phyloP scores from a whole-genome alignment of 371 early-diverging fungal genomes.

The Chytridium lagenaria region DNA sequence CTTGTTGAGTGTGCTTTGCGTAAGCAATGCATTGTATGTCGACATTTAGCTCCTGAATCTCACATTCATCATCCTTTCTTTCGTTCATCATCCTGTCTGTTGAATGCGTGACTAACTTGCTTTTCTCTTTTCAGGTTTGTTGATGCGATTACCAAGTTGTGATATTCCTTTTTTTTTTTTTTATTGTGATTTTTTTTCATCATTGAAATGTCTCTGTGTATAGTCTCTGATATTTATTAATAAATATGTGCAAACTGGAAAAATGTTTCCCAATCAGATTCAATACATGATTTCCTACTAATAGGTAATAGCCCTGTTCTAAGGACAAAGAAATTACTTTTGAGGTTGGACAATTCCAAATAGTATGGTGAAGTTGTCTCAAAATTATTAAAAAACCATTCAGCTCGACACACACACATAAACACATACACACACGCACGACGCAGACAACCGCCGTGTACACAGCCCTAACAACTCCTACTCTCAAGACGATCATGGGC shows the following conservation, averaged over 20 bases:
- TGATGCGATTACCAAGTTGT: neutral
- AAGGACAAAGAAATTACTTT: too few species aligned
- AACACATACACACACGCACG: neutral
- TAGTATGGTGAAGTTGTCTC: too few species aligned
- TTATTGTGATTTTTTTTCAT: too few species aligned
- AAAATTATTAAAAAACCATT: too few species aligned
- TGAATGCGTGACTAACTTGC: neutral
- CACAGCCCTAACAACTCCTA: neutral
- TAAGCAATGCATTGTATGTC: neutral
- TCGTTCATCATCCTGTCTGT: neutral
- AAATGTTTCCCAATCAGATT: too few species aligned
- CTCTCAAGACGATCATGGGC: conserved; percentile 81
- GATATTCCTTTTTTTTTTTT: too few species aligned
- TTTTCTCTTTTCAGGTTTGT: neutral
- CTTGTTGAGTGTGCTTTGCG: neutral
- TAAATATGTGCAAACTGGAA: too few species aligned
- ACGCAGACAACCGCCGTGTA: neutral
- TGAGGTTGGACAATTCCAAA: too few species aligned
- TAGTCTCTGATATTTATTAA: too few species aligned
- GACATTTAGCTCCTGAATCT: neutral
- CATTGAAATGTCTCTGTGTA: too few species aligned
- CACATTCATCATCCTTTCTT: neutral
- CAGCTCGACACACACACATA: neutral
- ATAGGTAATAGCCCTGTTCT: too few species aligned
- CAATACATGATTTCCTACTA: too few species aligned